Percentiles rank a stretch among this genome's conserved stretches.
Conservation (phyloP, 176 grass and related monocot species). For the Phragmites australis region DNA sequence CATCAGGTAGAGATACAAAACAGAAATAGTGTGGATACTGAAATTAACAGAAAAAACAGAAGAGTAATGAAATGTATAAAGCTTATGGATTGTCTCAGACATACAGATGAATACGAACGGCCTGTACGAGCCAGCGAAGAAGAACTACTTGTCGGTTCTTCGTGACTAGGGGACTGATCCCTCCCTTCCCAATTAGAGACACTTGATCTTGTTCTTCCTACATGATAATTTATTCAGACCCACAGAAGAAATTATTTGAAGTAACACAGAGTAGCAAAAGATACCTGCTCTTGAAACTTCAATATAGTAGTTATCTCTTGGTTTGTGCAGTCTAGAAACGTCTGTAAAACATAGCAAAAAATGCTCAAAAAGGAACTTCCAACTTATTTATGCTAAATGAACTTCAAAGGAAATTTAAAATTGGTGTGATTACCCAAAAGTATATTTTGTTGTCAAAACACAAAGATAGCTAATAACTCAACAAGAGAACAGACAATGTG, state of each 20-base stretch:
- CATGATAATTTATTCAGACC: constrained; percentile 32
- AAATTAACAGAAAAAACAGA: constrained; percentile 12
- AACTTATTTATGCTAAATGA: constrained; percentile 9
- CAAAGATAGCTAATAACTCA: neutral
- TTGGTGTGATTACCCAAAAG: constrained; percentile 2
- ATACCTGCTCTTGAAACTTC: constrained; percentile 96
- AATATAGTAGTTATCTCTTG: constrained; percentile 69
- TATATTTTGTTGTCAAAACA: neutral
- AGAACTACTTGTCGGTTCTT: constrained; percentile 67
- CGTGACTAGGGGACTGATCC: constrained; percentile 62
- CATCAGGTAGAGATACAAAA: neutral
- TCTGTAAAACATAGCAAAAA: constrained; percentile 47
- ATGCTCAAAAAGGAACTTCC: constrained; percentile 12
- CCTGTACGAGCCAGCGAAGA: constrained; percentile 30
- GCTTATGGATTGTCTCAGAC: constrained; percentile 19
- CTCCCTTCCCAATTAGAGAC: constrained; percentile 73
- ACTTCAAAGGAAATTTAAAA: neutral
- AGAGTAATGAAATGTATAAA: constrained; percentile 1
- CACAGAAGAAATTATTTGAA: constrained; percentile 32
- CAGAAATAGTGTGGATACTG: neutral
- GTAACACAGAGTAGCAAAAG: constrained; percentile 20
- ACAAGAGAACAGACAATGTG: neutral
- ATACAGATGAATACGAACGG: constrained; percentile 72
- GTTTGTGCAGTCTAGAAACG: constrained; percentile 73
- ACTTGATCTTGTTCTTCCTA: constrained; percentile 76